These are phyloP conservation scores for Boletus subparvulus DNA, from an alignment of 768 basidiomycete species.

Conservation along the genomic window DNA sequence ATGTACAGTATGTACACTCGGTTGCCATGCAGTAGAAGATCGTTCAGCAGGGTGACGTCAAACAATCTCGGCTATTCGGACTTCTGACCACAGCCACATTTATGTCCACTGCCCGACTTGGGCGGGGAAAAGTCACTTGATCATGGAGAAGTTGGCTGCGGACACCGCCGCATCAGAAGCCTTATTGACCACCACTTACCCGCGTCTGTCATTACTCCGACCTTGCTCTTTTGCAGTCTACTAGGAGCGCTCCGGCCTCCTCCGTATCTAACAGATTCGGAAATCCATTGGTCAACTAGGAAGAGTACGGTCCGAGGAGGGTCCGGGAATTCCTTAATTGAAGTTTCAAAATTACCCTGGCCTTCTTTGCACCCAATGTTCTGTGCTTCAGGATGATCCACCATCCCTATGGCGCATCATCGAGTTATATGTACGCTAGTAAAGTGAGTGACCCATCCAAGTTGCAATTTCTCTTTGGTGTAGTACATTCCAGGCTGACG, in stretches of 20 bases:
- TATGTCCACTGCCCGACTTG: not conserved
- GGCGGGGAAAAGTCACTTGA: conserved; percentile 8
- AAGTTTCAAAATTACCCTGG: not conserved
- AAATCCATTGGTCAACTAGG: not conserved
- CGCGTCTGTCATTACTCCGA: not conserved
- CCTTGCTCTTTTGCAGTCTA: not conserved
- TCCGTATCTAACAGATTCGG: not conserved
- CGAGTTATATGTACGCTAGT: conserved; percentile 27
- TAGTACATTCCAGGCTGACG: not conserved
- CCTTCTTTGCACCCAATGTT: conserved; percentile 16
- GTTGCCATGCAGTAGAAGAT: no score
- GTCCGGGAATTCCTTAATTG: not conserved
- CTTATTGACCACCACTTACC: not conserved
- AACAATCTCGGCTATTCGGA: no score
- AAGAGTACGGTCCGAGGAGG: not conserved
- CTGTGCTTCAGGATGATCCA: conserved; percentile 27
- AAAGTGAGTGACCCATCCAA: conserved; percentile 15
- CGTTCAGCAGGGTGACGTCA: no score
- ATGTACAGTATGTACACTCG: no score
- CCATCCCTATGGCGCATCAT: conserved; percentile 30
- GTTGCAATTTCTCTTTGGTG: not conserved
- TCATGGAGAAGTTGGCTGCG: not conserved
- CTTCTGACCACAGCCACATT: not conserved
- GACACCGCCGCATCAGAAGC: not conserved
- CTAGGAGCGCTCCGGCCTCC: not conserved